Evolutionary conservation across 2,329 filamentous ascomycete genomes (phyloP).

Genomic region (Penicillium sp.): DNA sequence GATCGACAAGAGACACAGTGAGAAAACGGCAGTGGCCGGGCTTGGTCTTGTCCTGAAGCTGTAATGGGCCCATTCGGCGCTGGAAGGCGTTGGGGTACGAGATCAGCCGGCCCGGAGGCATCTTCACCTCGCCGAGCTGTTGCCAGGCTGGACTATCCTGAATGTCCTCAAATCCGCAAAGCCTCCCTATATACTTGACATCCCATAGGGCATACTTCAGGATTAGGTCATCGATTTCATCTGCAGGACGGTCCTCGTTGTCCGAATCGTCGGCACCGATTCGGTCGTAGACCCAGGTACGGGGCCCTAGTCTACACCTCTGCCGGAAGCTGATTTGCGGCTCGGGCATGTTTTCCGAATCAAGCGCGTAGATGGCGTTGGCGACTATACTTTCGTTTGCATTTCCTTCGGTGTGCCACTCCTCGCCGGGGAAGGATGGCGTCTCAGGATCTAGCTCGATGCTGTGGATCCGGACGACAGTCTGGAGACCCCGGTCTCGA

Average conservation of each 20-base stretch:
- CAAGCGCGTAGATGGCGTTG: slow-evolving; percentile 3
- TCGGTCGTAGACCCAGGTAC: not conserved
- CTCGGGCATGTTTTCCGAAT: slow-evolving; percentile 6
- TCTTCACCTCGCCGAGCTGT: slow-evolving; percentile 9
- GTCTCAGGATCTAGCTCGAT: slow-evolving; percentile 11
- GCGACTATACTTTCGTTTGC: slow-evolving; percentile 6
- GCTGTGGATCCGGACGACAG: slow-evolving; percentile 7
- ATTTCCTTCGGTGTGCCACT: slow-evolving; percentile 12
- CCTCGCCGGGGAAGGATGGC: slow-evolving; percentile 5
- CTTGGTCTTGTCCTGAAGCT: slow-evolving; percentile 7
- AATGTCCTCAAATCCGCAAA: slow-evolving; percentile 4
- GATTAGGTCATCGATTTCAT: not conserved
- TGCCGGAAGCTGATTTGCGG: slow-evolving; percentile 9
- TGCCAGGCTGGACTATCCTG: slow-evolving; percentile 1
- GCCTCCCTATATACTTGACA: slow-evolving; percentile 4
- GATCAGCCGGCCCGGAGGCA: slow-evolving; percentile 9
- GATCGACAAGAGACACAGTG: slow-evolving; percentile 11
- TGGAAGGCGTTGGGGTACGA: slow-evolving; percentile 8
- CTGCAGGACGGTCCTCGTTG: not conserved
- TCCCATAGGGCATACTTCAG: slow-evolving; percentile 3
- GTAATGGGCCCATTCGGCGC: slow-evolving; percentile 6
- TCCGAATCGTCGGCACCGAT: not conserved
- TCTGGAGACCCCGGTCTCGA: slow-evolving; percentile 11
- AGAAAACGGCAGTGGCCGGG: slow-evolving; percentile 3
- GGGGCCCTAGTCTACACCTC: not conserved